phyloP scores from a whole-genome alignment of 2,329 filamentous ascomycete genomes.

The Plectosphaerella cucumerina region DNA sequence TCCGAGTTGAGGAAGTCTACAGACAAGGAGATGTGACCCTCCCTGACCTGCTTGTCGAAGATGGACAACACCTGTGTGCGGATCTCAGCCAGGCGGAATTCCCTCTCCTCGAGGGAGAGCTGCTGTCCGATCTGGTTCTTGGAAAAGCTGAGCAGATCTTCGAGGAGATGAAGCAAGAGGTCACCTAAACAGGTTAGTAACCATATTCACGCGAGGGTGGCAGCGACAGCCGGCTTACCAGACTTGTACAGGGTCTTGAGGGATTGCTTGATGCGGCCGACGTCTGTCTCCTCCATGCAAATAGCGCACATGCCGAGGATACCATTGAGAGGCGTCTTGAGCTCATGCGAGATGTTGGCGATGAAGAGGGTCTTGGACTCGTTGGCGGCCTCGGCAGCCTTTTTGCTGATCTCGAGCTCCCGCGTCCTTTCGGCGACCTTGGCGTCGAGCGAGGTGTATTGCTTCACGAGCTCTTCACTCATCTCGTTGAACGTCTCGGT shows the following conservation, averaged over 20 bases:
- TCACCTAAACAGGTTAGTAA: conserved; percentile 45
- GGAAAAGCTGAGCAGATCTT: conserved; percentile 87
- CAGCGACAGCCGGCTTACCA: conserved; percentile 26
- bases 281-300: conserved; percentile 86
- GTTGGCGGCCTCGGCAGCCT: conserved; percentile 89
- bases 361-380: conserved; percentile 98
- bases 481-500: conserved; percentile 88
- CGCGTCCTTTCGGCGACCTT: conserved; percentile 78
- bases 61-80: conserved; percentile 78
- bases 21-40: conserved; percentile 69
- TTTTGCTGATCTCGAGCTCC: conserved; percentile 84
- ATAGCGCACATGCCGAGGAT: conserved; percentile 93
- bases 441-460: conserved; percentile 80
- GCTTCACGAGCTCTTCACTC: conserved; percentile 83
- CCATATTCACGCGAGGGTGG: not conserved
- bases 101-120: conserved; percentile 74
- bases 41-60: conserved; percentile 84
- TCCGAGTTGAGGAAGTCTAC: conserved; percentile 65
- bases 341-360: conserved; percentile 82
- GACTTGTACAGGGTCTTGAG: conserved; percentile 87
- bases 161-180: conserved; percentile 77
- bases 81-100: conserved; percentile 81
- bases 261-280: conserved; percentile 73
- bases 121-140: conserved; percentile 93
- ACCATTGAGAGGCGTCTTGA: conserved; percentile 93